Base-by-base conservation (phyloP, 495 filamentous ascomycete species). In the Lasiosphaeriaceae sp. region DNA sequence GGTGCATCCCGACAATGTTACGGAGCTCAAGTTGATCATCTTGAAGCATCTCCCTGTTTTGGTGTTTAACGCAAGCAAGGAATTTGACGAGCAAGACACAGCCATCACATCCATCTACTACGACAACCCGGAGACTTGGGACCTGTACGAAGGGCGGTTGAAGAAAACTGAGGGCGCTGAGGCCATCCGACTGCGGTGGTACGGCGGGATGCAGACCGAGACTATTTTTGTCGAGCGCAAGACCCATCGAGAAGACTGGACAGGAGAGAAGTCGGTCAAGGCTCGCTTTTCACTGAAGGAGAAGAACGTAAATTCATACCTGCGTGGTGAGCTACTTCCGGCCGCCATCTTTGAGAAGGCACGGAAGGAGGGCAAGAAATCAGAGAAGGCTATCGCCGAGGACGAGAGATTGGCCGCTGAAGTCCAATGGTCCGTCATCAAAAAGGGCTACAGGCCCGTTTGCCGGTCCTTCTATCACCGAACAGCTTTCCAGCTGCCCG, bases 201-300 rank as follows among this genome's bases (percentile, higher is more conserved):
- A 99, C 66, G 94, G 94, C 57, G 91, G 88, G 19, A 97, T 97
- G 93, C 83, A 92, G 54, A 89, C 77, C 52, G 90, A 97, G 59
- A 92, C 90, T 41, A 92, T 97, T 37, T 99, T 97, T 67, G 89
- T 99, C 47, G 94, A 99, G 78, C 82, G 94, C 35, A 99, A 99
- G 75, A 97, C 94, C 7, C 94, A 99, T 74, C 87, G 94, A 11
- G 94, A 99, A 71, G 94, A 99, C 70, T 99, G 94, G 94, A 99
- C 94, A 0, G 94, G 94, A 16, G 94, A 97, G 69, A 97, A 97
- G 73, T 96, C 92, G 0, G 94, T 99, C 67, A 99, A 99, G 71
- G 94, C 95, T 7, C 87, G 94, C 39, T 97, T 99, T 68, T 79
- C 87, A 12, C 74, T 92, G 49, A 99, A 99, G 77, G 94, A 97